A percentile compares a stretch with the other conserved stretches of the same genome.
These are phyloP conservation scores for Tricladium varicosporioides DNA, from an alignment of 2,329 filamentous ascomycete species.

Conservation along the genomic window DNA sequence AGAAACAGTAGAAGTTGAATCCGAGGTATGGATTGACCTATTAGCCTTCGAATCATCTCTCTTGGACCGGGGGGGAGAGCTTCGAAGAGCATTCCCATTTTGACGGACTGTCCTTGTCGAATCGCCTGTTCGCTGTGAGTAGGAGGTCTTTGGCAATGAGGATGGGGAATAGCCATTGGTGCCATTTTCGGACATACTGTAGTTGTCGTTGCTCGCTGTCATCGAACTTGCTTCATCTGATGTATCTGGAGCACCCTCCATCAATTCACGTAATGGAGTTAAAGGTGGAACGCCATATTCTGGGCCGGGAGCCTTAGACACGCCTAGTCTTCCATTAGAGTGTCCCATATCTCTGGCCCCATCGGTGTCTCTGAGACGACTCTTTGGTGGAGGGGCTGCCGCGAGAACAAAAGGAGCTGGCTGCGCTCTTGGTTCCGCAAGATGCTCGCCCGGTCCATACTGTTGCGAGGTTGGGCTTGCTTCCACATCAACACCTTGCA, in stretches of 20 bases:
- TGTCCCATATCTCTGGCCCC: neutral
- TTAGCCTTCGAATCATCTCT: constrained; percentile 19
- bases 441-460: neutral
- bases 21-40: constrained; percentile 42
- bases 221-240: constrained; percentile 31
- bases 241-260: constrained; percentile 31
- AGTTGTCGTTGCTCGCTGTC: constrained; percentile 22
- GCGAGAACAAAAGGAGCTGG: constrained; percentile 25
- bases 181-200: constrained; percentile 16
- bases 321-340: constrained; percentile 1
- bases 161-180: constrained; percentile 13
- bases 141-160: constrained; percentile 9
- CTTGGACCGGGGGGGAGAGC: constrained; percentile 16
- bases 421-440: constrained; percentile 3
- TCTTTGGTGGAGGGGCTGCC: constrained; percentile 23
- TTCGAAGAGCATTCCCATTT: constrained; percentile 10
- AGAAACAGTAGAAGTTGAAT: constrained; percentile 47
- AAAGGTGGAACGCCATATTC: constrained; percentile 30
- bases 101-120: constrained; percentile 17
- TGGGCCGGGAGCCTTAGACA: constrained; percentile 8
- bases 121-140: constrained; percentile 10
- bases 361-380: too few species aligned
- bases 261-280: constrained; percentile 34
- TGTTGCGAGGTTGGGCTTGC: constrained; percentile 15
- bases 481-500: constrained; percentile 27